Base-by-base conservation (phyloP, 331 rosid species). In the Quercus tomentella region DNA sequence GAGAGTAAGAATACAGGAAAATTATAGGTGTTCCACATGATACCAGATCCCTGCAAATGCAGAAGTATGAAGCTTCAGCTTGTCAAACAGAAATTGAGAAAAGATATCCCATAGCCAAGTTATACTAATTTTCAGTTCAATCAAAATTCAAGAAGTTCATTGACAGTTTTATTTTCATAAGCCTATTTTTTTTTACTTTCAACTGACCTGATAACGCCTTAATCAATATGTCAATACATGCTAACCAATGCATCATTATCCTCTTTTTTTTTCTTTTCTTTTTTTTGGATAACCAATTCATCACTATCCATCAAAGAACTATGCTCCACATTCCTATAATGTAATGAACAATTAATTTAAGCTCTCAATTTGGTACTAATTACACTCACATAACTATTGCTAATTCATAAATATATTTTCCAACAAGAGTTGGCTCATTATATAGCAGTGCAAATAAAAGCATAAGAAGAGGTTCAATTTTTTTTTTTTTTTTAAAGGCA, bases 1-100 rank as follows among this genome's bases (percentile, higher is more conserved):
- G 97, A 84, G 75, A 92, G 89, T 58, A 94, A 81, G 80, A 94
- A 92, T 76, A 89, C 91, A 51, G 98, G 98, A 87, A 92, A 94
- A 81, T 61, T 68, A 79, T 92, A 91, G 6, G 69, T 45, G 18
- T 88, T 88, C 98, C 93, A 86, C 97, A 94, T 91, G 73, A 94
- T 82, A 84, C 95, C 92, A 78, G 97, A 91, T 72, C 98, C 98
- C 98, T 94, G 92, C 74, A 87, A 75, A 81, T 43, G 67, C 61
- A 54, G 68, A 76, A 76, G 23, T 21, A 75, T 57, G 31, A 76
- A 70, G 41, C 82, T 35, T 68, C 35, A 61, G 30, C 52, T 66
- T 76, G 37, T 68, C 58, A 75, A 72, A 58, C 62, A 58, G 49
- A 33, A 68, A 51, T 30, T 56, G 25, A 41, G 11, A 28, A 76